phyloP scores from a whole-genome alignment of 129 eudicot genomes.

The Calendula officinalis region DNA sequence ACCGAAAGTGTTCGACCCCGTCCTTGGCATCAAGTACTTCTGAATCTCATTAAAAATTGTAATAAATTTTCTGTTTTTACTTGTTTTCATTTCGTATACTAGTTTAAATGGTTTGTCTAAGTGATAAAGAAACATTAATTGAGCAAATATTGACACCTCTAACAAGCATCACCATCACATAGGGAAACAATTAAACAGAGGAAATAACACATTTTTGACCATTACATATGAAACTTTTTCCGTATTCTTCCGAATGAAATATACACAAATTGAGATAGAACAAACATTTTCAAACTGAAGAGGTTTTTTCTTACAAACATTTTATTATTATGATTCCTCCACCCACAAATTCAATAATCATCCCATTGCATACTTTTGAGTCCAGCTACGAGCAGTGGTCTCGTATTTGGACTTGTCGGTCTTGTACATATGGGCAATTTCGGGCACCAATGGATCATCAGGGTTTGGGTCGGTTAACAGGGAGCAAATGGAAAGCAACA shows the following conservation, averaged over 20 bases:
- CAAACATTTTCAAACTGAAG: conserved; percentile 7
- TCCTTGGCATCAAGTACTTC: no score
- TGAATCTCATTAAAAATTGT: no score
- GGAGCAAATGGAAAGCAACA: conserved; percentile 67
- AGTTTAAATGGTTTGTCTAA: no score
- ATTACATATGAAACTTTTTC: conserved; percentile 16
- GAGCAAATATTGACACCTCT: no score
- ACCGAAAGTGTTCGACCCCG: no score
- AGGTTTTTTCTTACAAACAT: conserved; percentile 24
- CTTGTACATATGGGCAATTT: conserved; percentile 81
- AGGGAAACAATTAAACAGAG: background rate
- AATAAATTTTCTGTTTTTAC: no score
- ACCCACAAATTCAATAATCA: conserved; percentile 22
- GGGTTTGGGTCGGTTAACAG: conserved; percentile 76
- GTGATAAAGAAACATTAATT: no score
- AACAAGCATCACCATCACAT: background rate
- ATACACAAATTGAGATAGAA: conserved; percentile 29
- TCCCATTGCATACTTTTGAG: conserved; percentile 80
- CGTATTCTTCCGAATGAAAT: conserved; percentile 31
- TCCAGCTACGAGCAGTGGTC: conserved; percentile 84
- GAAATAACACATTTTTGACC: conserved; percentile 11
- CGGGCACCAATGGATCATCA: conserved; percentile 73
- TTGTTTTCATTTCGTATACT: no score
- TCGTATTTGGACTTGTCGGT: conserved; percentile 63
- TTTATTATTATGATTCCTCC: conserved; percentile 26